These are phyloP conservation scores for Backusella liffmaniae DNA, from an alignment of 192 early-diverging fungal species.

Conservation along the genomic window DNA sequence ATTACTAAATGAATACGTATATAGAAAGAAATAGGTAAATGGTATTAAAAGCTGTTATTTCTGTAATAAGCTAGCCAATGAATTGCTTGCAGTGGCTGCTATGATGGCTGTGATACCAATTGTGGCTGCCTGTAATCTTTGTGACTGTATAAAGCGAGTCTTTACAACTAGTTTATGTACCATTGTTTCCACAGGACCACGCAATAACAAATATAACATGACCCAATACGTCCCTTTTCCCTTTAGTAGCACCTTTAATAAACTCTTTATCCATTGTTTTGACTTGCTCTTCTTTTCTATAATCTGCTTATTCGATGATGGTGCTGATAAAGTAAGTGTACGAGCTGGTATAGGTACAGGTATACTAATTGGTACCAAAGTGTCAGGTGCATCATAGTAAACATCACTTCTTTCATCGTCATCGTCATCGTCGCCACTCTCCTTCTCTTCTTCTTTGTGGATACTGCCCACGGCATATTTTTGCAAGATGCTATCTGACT, in stretches of 20 bases:
- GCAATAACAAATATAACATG: conserved; percentile 27
- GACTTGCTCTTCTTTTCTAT: background rate
- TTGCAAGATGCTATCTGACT: conserved; percentile 20
- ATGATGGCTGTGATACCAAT: conserved; percentile 24
- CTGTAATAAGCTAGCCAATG: background rate
- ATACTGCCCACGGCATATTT: conserved; percentile 11
- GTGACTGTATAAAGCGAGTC: background rate
- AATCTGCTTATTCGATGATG: background rate
- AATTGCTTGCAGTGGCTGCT: conserved; percentile 3
- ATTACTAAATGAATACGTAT: background rate
- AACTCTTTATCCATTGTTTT: background rate
- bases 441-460: background rate
- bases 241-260: background rate
- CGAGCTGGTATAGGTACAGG: background rate
- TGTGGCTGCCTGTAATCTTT: conserved; percentile 15
- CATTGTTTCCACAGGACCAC: conserved; percentile 31
- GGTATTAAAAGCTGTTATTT: background rate
- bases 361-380: background rate
- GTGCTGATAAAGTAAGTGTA: background rate
- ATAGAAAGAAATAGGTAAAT: background rate
- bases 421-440: background rate
- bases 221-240: conserved; percentile 28
- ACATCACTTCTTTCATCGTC: conserved; percentile 8
- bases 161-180: background rate
- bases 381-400: conserved; percentile 14